These are phyloP conservation scores for Arthrobotrys musiformis DNA, from an alignment of 2,329 filamentous ascomycete species.

Conservation along the genomic window DNA sequence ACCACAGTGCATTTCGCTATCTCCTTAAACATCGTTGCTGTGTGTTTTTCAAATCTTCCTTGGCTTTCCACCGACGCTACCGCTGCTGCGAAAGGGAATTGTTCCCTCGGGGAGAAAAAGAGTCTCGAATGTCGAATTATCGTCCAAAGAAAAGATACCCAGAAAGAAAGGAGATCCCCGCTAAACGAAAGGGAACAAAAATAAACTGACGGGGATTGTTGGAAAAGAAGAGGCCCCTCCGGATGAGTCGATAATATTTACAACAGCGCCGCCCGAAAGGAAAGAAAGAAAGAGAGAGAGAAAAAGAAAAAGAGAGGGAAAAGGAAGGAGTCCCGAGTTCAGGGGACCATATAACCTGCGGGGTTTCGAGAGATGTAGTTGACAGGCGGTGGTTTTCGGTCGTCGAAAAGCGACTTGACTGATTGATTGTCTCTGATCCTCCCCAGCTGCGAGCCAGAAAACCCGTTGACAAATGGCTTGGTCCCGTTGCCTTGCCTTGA, in stretches of 20 bases:
- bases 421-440: slow-evolving; percentile 52
- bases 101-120: slow-evolving; percentile 6
- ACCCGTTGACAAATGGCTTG: slow-evolving; percentile 22
- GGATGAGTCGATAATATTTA: slow-evolving; percentile 45
- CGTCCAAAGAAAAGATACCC: slow-evolving; percentile 21
- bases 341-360: slow-evolving; percentile 44
- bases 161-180: slow-evolving; percentile 22
- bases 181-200: slow-evolving; percentile 17
- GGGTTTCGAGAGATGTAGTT: slow-evolving; percentile 8
- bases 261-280: slow-evolving; percentile 32
- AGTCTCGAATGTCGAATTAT: slow-evolving; percentile 34
- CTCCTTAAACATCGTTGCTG: slow-evolving; percentile 60
- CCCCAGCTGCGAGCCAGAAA: slow-evolving; percentile 26
- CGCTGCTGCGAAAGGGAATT: slow-evolving; percentile 29
- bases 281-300: slow-evolving; percentile 14
- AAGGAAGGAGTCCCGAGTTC: slow-evolving; percentile 14
- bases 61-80: slow-evolving; percentile 33
- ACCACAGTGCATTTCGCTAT: slow-evolving; percentile 64
- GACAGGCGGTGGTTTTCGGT: slow-evolving; percentile 3
- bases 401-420: slow-evolving; percentile 8
- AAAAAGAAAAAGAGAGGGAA: slow-evolving; percentile 5
- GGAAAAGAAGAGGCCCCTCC: slow-evolving; percentile 15
- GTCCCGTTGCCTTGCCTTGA: not conserved
- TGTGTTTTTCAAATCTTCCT: slow-evolving; percentile 4
- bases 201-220: slow-evolving; percentile 12